Conservation (phyloP, 2,329 filamentous ascomycete genomes). For the Harringtonia aguacate region DNA sequence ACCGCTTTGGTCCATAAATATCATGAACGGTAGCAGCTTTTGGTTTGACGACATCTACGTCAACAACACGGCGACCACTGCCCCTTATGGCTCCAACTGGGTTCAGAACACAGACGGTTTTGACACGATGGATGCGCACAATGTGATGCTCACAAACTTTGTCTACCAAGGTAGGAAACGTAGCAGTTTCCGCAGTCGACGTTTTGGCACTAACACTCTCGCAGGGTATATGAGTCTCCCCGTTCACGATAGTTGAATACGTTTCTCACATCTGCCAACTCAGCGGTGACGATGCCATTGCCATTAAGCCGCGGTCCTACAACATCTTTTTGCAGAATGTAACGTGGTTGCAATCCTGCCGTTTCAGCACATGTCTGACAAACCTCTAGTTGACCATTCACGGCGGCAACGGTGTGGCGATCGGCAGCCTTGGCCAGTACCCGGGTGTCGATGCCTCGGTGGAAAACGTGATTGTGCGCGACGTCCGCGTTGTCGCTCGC, state of each 20-base stretch:
- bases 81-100: slow-evolving; percentile 41
- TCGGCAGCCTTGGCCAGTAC: slow-evolving; percentile 45
- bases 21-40: slow-evolving; percentile 46
- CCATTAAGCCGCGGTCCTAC: slow-evolving; percentile 44
- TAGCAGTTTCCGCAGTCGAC: neutral
- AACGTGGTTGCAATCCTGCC: neutral
- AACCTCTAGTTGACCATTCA: slow-evolving; percentile 28
- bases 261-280: neutral
- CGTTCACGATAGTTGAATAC: too few relatives aligned
- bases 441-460: slow-evolving; percentile 42
- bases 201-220: too few relatives aligned
- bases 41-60: slow-evolving; percentile 36
- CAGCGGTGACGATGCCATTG: slow-evolving; percentile 42
- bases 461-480: slow-evolving; percentile 33
- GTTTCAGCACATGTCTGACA: neutral
- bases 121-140: slow-evolving; percentile 42
- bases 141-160: slow-evolving; percentile 38
- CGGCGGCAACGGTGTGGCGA: slow-evolving; percentile 44
- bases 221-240: too few relatives aligned
- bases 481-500: slow-evolving; percentile 32
- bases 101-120: slow-evolving; percentile 49
- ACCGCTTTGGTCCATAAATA: slow-evolving; percentile 42
- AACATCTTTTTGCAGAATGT: slow-evolving; percentile 37
- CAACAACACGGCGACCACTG: slow-evolving; percentile 38
- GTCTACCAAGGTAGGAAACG: slow-evolving; percentile 34